Conservation (phyloP, 371 early-diverging fungal species). For the Mucor mucedo region DNA sequence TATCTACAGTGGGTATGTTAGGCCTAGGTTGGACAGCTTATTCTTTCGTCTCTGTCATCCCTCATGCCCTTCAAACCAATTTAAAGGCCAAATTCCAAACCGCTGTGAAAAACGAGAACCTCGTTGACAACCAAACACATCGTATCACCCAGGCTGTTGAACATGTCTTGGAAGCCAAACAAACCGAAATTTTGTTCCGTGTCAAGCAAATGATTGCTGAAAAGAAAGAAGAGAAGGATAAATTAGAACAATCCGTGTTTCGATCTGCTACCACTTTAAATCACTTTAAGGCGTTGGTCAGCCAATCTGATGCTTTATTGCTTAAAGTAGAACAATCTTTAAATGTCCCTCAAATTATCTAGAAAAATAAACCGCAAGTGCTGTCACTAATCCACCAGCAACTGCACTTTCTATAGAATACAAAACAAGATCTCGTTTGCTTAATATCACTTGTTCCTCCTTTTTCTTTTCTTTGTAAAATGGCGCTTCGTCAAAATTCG, state of each 20-base stretch:
- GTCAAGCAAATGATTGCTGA: not conserved
- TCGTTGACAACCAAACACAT: not conserved
- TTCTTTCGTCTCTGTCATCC: constrained; percentile 8
- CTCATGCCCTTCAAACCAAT: constrained; percentile 7
- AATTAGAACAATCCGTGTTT: constrained; percentile 1
- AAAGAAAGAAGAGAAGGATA: not conserved
- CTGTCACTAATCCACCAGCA: constrained; percentile 49
- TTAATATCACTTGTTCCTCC: constrained; percentile 1
- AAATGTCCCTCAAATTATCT: constrained; percentile 19
- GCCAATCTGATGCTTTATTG: constrained; percentile 6
- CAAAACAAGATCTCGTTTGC: constrained; percentile 18
- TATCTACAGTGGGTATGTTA: constrained; percentile 1
- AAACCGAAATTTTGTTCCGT: constrained; percentile 8
- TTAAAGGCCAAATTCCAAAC: constrained; percentile 14
- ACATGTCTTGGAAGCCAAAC: constrained; percentile 2
- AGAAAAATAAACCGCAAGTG: constrained; percentile 42
- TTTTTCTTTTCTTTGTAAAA: constrained; percentile 5
- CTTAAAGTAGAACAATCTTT: not conserved
- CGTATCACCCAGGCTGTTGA: constrained; percentile 1
- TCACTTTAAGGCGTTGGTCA: not conserved
- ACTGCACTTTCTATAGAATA: constrained; percentile 52
- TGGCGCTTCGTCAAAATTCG: constrained; percentile 7
- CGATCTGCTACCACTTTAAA: not conserved
- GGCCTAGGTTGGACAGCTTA: constrained; percentile 13
- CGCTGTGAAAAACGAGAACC: not conserved